Percentiles rank a stretch among this genome's conserved stretches.
phyloP scores from a whole-genome alignment of 2,329 filamentous ascomycete species.

The Sclerotinia borealis region DNA sequence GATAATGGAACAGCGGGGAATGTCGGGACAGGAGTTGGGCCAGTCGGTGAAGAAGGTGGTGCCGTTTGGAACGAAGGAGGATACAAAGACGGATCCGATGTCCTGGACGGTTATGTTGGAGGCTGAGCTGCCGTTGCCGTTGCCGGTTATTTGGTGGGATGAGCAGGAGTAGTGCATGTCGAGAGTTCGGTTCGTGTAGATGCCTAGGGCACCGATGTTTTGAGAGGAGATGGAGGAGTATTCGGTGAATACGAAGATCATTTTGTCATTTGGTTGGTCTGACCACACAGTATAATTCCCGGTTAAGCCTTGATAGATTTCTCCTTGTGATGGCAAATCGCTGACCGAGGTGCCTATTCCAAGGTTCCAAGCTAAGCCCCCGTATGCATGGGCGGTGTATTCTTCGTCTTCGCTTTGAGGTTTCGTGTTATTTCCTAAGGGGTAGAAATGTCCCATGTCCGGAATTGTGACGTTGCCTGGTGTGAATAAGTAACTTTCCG shows the following conservation, averaged over 20 bases:
- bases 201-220: slow-evolving; percentile 18
- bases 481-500: slow-evolving; percentile 30
- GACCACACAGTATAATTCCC: background rate
- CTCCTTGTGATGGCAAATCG: background rate
- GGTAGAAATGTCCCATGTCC: slow-evolving; percentile 35
- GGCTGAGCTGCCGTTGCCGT: slow-evolving; percentile 31
- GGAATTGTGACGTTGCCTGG: slow-evolving; percentile 36
- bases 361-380: slow-evolving; percentile 34
- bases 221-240: slow-evolving; percentile 14
- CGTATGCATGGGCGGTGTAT: slow-evolving; percentile 41
- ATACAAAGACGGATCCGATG: slow-evolving; percentile 21
- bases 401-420: slow-evolving; percentile 32
- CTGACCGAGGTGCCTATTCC: slow-evolving; percentile 17
- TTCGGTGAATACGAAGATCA: slow-evolving; percentile 34
- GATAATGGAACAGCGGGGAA: slow-evolving; percentile 27
- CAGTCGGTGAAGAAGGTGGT: slow-evolving; percentile 36
- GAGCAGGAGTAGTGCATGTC: slow-evolving; percentile 30
- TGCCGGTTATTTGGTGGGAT: slow-evolving; percentile 29
- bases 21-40: slow-evolving; percentile 15
- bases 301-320: background rate
- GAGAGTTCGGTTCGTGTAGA: slow-evolving; percentile 34
- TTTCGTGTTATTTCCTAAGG: slow-evolving; percentile 24
- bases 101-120: slow-evolving; percentile 28
- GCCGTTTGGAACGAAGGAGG: slow-evolving; percentile 30
- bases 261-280: background rate